phyloP scores from a whole-genome alignment of 257 asterid genomes.

The Asclepias syriaca region DNA sequence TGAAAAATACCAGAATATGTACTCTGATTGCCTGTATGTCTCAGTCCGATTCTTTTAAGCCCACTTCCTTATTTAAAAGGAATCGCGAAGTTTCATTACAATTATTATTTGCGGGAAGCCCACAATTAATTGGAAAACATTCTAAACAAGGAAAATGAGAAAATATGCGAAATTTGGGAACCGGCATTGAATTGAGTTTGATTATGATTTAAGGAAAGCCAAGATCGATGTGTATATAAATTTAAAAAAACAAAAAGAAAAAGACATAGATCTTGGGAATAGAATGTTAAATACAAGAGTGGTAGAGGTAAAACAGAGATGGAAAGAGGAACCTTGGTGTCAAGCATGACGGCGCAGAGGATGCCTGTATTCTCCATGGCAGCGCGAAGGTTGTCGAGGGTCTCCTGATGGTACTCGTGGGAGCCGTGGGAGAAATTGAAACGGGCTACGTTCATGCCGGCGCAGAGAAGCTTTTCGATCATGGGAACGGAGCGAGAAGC shows the following conservation, averaged over 20 bases:
- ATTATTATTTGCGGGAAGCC: neutral
- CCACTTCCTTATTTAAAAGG: neutral
- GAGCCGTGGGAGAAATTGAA: conserved; percentile 43
- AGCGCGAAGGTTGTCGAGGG: conserved; percentile 35
- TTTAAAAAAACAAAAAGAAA: too few relatives aligned
- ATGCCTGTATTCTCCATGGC: conserved; percentile 34
- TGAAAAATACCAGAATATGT: neutral
- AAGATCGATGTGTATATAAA: too few relatives aligned
- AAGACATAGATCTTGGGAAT: neutral
- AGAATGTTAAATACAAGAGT: neutral
- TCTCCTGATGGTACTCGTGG: conserved; percentile 38
- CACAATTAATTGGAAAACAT: neutral
- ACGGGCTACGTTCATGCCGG: conserved; percentile 44
- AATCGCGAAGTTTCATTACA: neutral
- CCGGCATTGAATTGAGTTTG: neutral
- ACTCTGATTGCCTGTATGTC: neutral
- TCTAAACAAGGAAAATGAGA: neutral
- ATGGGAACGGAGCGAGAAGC: conserved; percentile 28
- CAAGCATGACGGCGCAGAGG: conserved; percentile 45
- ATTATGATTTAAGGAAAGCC: neutral
- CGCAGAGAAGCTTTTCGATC: conserved; percentile 32
- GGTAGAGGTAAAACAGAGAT: neutral
- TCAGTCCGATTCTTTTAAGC: neutral
- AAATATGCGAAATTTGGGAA: too few relatives aligned
- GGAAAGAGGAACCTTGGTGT: conserved; percentile 29